A percentile compares a stretch with the other conserved stretches of the same genome.
Conservation (phyloP, 2,329 filamentous ascomycete species). For the Fusarium pseudonygamai region DNA sequence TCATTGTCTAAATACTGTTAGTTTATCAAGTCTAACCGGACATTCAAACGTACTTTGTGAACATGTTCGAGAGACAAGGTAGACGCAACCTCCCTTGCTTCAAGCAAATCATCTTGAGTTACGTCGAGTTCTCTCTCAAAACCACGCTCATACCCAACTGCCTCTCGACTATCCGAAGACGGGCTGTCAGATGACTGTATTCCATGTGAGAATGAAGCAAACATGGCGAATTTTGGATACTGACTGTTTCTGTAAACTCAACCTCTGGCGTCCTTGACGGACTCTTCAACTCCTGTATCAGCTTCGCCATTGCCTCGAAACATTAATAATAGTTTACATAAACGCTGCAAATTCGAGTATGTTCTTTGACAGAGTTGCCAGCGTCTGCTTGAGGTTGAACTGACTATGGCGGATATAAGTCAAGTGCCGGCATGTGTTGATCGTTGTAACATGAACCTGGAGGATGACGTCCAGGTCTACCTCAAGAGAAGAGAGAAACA, state of each 20-base stretch:
- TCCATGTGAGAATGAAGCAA: neutral
- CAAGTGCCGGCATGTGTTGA: neutral
- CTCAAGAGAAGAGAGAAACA: neutral
- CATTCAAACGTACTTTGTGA: conserved; percentile 35
- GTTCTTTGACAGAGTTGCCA: neutral
- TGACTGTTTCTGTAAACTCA: conserved; percentile 2
- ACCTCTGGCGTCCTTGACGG: neutral
- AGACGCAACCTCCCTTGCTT: conserved; percentile 52
- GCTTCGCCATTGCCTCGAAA: neutral
- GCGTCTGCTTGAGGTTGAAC: neutral
- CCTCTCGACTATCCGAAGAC: neutral
- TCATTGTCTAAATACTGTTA: conserved; percentile 44
- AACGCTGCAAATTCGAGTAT: neutral
- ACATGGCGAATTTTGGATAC: neutral
- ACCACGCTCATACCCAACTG: neutral
- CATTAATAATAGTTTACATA: neutral
- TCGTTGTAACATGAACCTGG: neutral
- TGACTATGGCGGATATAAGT: neutral
- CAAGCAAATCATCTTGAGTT: conserved; percentile 56
- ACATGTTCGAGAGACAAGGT: conserved; percentile 49
- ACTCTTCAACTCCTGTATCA: neutral
- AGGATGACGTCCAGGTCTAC: neutral
- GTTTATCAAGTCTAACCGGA: neutral
- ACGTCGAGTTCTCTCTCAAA: conserved; percentile 45
- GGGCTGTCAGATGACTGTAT: neutral